Percentiles rank a stretch among this genome's conserved stretches.
Evolutionary conservation across 345 rosid genomes (phyloP).

Genomic region (Corymbia maculata): DNA sequence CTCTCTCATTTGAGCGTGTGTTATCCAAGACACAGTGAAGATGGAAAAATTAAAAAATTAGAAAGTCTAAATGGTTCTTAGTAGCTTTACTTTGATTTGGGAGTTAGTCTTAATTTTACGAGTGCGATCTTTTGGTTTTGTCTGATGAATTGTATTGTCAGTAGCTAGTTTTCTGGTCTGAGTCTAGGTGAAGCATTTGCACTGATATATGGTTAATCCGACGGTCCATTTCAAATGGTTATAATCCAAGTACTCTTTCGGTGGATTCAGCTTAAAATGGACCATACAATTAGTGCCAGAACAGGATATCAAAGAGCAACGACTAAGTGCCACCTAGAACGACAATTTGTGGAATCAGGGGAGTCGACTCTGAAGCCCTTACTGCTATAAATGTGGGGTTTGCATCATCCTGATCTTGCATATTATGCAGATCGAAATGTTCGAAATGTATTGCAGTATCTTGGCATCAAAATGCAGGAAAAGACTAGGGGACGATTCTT

Average conservation of each 20-base stretch:
- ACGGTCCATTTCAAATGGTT: not conserved
- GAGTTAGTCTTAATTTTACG: not conserved
- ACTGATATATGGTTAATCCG: not conserved
- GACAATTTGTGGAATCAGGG: not conserved
- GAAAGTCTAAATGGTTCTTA: not conserved
- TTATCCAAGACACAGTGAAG: not conserved
- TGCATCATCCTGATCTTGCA: not conserved
- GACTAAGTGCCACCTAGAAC: not conserved
- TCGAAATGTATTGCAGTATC: not conserved
- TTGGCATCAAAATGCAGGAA: not conserved
- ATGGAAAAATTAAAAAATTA: not conserved
- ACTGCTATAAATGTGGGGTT: not conserved
- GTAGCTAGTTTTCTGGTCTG: not conserved
- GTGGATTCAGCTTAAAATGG: not conserved
- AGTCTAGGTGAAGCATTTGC: not conserved
- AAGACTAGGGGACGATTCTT: not conserved
- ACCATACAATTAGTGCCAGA: not conserved
- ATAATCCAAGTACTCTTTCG: not conserved
- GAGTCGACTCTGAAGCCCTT: not conserved
- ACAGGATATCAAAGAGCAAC: not conserved
- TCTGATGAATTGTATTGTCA: not conserved
- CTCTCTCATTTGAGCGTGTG: not conserved
- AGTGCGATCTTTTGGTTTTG: not conserved
- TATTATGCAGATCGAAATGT: not conserved
- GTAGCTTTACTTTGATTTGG: not conserved